Base-by-base conservation (phyloP, 441 rosid genomes). In the Adansonia rubrostipa region DNA sequence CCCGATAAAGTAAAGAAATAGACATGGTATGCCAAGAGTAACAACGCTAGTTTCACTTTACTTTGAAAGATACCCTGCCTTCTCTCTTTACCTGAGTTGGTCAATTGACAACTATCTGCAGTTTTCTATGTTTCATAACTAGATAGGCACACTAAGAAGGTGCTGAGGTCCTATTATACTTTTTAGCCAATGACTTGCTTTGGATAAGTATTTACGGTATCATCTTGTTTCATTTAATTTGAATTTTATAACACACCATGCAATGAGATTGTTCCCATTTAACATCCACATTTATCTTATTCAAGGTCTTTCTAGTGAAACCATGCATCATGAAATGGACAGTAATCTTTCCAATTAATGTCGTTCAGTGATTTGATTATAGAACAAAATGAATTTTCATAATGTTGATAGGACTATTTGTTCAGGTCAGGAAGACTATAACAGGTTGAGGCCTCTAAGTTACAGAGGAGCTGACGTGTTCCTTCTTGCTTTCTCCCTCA, bases 351-450 rank as follows among this genome's bases (percentile, higher is more conserved):
- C 40, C 40, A 36, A 1, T 36, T 36, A 36, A 36, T 36, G 40
- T 36, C 40, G 40, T 36, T 36, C 40, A 36, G 40, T 4, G 40
- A 36, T 36, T 36, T 36, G 5, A 36, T 36, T 36, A 36, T 36
- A 36, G 40, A 36, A 36, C 40, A 36, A 36, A 36, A 36, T 36
- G 5, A 36, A 36, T 36, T 71, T 36, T 9, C 45, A 1, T 71
- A 28, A n/a, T 28, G 61, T 53, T 71, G 62, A 33, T 71, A 2
- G 28, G 73, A 13, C 51, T 65, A 68, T 36, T 36, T 36, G 40
- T 82, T 75, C 90, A 89, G 97, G 95, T 28, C 95, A 92, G 75
- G 97, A 92, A 87, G 95, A 92, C 77, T 93, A 91, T 79, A 93
- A 87, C 84, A 88, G 95, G 80, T 81, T 93, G 75, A 90, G 97